phyloP scores from a whole-genome alignment of 345 rosid genomes.

The Acer saccharum region DNA sequence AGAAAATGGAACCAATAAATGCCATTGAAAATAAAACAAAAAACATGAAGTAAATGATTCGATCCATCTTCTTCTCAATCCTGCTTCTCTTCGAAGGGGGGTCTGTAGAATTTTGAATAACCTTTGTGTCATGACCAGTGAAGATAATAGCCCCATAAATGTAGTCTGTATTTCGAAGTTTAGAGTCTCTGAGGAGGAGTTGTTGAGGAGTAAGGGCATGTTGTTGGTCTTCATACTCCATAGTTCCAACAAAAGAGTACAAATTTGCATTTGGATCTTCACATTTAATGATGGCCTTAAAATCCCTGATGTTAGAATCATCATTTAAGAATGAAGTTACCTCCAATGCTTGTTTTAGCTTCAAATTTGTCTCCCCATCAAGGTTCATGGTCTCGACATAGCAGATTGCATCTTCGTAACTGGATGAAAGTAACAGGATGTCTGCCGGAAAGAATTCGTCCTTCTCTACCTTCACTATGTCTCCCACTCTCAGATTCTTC shows the following conservation, averaged over 20 bases:
- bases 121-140: conserved; percentile 94
- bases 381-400: conserved; percentile 97
- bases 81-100: conserved; percentile 95
- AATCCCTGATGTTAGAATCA: conserved; percentile 59
- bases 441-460: conserved; percentile 88
- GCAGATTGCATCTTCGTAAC: conserved; percentile 80
- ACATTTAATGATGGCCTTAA: conserved; percentile 68
- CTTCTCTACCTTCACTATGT: conserved; percentile 81
- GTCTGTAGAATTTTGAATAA: conserved; percentile 73
- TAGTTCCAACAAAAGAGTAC: conserved; percentile 75
- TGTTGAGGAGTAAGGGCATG: conserved; percentile 77
- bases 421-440: conserved; percentile 75
- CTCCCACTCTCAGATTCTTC: conserved; percentile 80
- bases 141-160: conserved; percentile 79
- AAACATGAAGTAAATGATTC: conserved; percentile 68
- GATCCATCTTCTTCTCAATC: conserved; percentile 84
- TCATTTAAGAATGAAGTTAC: conserved; percentile 62
- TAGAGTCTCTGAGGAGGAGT: conserved; percentile 86
- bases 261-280: conserved; percentile 94
- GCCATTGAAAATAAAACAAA: conserved; percentile 51
- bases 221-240: conserved; percentile 60
- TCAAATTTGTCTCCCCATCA: conserved; percentile 93
- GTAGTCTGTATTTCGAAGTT: conserved; percentile 81
- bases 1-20: conserved; percentile 70
- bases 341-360: conserved; percentile 79